These are phyloP conservation scores for Hyaloscypha bicolor DNA, from an alignment of 495 filamentous ascomycete genomes.

Conservation along the genomic window DNA sequence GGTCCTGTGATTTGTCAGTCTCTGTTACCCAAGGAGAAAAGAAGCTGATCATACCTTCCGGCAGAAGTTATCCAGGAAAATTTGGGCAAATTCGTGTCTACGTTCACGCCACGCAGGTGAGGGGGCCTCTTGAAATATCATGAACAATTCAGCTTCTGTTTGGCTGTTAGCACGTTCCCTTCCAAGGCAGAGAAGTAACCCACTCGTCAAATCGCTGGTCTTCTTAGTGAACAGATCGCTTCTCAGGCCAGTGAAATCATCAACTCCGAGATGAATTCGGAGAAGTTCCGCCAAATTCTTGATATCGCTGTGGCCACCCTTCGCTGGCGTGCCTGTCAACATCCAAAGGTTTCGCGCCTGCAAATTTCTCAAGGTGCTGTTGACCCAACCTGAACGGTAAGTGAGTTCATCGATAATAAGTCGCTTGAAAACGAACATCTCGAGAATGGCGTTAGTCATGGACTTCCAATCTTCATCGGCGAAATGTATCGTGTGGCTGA, in stretches of 20 bases:
- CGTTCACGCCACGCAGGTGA: constrained; percentile 55
- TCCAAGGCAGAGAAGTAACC: constrained; percentile 4
- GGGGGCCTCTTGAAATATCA: constrained; percentile 35
- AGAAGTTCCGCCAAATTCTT: constrained; percentile 60
- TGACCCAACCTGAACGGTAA: constrained; percentile 46
- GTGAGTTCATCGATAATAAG: constrained; percentile 70
- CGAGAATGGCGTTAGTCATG: constrained; percentile 44
- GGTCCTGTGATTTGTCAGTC: constrained; percentile 18
- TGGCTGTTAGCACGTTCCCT: not conserved
- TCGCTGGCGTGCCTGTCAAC: constrained; percentile 67
- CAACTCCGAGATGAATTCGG: constrained; percentile 54
- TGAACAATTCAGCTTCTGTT: constrained; percentile 17
- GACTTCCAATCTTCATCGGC: not conserved
- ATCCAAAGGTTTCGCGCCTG: constrained; percentile 59
- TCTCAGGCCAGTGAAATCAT: constrained; percentile 45
- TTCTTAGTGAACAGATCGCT: constrained; percentile 35
- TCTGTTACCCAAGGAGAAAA: not conserved
- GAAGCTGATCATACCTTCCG: constrained; percentile 33
- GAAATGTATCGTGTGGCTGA: not conserved
- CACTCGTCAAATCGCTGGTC: constrained; percentile 41
- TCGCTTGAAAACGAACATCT: constrained; percentile 64
- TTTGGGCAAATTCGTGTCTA: constrained; percentile 51
- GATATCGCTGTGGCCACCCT: constrained; percentile 62
- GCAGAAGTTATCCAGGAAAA: constrained; percentile 55
- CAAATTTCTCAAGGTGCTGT: constrained; percentile 37